Base-by-base conservation (phyloP, 1,284 basidiomycete genomes). In the Cutaneotrichosporon sp. region DNA sequence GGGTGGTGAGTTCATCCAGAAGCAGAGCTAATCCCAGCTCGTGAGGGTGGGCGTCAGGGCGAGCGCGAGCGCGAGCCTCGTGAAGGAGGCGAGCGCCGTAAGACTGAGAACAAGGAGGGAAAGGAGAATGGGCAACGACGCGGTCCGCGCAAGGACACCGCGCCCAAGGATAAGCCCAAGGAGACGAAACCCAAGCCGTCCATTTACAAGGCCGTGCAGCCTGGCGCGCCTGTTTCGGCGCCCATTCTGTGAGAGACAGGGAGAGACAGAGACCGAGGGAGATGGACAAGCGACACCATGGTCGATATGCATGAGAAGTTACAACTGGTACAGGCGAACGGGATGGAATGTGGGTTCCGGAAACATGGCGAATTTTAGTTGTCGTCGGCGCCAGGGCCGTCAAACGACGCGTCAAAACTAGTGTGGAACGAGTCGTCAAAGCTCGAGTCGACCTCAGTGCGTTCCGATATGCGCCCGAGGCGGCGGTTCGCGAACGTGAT, bases 201-300 rank as follows among this genome's bases (percentile, higher is more conserved):
- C 59, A 72, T 71, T 58, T 71, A 64, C 68, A 72, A 72, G 65
- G 46, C 61, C 11, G 60, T 59, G 50, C 68, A 69, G 61, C 65
- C 65, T 4, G 11, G 50, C 1, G 67, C n/a, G 21, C 66, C 64
- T n/a, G 55, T 62, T 18, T 46, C 50, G 30, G 64, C 65, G 30
- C 67, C 65, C 16, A 60, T 64, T 38, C 64, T 66, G 46, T 69
- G 34, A 66, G 51, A 18, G 42, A 18, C 16, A 42, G 32, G 4
- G 16, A 14, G 26, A 49, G 36, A 22, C 16, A 18, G 5, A n/a
- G 31, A 22, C 21, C 42, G 5, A 4, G 22, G 34, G 11, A 8
- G 11, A 36, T 11, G 22, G 26, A 30, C 34, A 42, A 31, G 34
- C 52, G 34, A 50, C n/a, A 38, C 22, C 14, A n/a, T 18, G 32